Percentiles rank a stretch among this genome's conserved stretches.
Conservation (phyloP, 805 yeast genomes). For the Candida peoriensis region DNA sequence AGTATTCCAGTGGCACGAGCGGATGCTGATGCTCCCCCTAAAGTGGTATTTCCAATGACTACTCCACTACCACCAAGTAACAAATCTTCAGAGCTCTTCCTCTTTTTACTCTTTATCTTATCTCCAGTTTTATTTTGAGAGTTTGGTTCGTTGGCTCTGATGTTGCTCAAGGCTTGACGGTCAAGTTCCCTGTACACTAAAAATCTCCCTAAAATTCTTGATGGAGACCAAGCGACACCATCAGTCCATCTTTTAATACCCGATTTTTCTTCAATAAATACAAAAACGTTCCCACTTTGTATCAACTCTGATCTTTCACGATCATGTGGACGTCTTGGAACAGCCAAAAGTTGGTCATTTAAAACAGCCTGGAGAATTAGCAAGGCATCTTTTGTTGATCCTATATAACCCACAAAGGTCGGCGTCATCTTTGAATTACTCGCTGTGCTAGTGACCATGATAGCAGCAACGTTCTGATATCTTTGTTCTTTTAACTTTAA, state of each 20-base stretch:
- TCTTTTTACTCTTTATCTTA: conserved; percentile 6
- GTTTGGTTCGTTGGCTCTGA: conserved; percentile 31
- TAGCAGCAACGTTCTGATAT: too few species aligned
- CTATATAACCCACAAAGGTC: conserved; percentile 51
- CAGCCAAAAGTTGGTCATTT: conserved; percentile 51
- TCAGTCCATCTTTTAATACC: conserved; percentile 96
- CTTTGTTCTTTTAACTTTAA: too few species aligned
- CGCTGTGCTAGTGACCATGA: conserved; percentile 1
- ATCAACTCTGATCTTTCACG: conserved; percentile 64
- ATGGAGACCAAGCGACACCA: conserved; percentile 92
- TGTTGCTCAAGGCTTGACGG: conserved; percentile 35
- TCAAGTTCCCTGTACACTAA: conserved; percentile 74
- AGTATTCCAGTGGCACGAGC: conserved; percentile 2
- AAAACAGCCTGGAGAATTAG: conserved; percentile 76
- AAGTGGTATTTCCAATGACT: conserved; percentile 6
- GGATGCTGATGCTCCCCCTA: conserved; percentile 2
- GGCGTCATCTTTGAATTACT: conserved; percentile 13
- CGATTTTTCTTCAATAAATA: conserved; percentile 75
- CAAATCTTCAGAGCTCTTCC: conserved; percentile 6
- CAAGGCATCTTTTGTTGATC: conserved; percentile 79
- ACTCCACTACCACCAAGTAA: not conserved
- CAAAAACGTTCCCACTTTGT: conserved; percentile 74
- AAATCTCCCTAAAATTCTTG: conserved; percentile 81
- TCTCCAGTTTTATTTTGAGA: conserved; percentile 3
- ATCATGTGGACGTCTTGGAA: conserved; percentile 79